Evolutionary conservation across 1,139 yeast species (phyloP), one percentile per base, ranked within the genome.

Genomic region (Zhuliangozyma blackwelliae): DNA sequence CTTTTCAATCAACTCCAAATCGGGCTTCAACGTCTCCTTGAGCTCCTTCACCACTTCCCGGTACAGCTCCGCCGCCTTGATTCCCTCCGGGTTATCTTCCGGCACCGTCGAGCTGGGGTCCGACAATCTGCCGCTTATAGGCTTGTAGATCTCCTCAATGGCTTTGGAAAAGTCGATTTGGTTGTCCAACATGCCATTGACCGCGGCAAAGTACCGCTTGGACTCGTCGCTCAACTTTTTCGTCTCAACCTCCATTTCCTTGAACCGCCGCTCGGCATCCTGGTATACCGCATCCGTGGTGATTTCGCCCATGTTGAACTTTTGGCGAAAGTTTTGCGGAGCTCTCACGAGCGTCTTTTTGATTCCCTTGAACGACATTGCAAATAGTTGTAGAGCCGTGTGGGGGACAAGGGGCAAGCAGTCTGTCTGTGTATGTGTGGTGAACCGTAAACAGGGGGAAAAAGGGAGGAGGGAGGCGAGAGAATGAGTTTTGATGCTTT

Each of bases 1-100:
- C 39, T 88, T 76, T 49, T 92, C 97, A 51, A 92, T 88, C 65
- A 94, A 75, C 50, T 88, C 96, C 58, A 92, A 72, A 59, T 92
- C 99, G 0, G 98, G 98, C 56, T 87, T 82, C 54, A 92, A 71
- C 1, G 89, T 80, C 40, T 79, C 82, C 63, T 90, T 94, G 50
- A 92, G 68, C 46, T 89, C 96, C 36, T 79, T 76, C 32, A 92
- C 96, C 43, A 89, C 84, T 35, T 78, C 95, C 40, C 95, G 72
- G 61, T 90, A 92, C 57, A 85, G 95, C 55, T 86, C 96, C 51
- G 95, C 80, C 1, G 98, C 98, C 52, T 85, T 79, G 47, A 92
- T 88, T 49, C 97, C 98, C 41, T 90, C 94, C 5, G 97, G 97
- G 54, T 90, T 89, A 49, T 95, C 97, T 57, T 92, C 97, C 0